Evolutionary conservation across 805 yeast species (phyloP), one percentile per base, ranked within the genome.

Genomic region (Metschnikowia corniflorae): DNA sequence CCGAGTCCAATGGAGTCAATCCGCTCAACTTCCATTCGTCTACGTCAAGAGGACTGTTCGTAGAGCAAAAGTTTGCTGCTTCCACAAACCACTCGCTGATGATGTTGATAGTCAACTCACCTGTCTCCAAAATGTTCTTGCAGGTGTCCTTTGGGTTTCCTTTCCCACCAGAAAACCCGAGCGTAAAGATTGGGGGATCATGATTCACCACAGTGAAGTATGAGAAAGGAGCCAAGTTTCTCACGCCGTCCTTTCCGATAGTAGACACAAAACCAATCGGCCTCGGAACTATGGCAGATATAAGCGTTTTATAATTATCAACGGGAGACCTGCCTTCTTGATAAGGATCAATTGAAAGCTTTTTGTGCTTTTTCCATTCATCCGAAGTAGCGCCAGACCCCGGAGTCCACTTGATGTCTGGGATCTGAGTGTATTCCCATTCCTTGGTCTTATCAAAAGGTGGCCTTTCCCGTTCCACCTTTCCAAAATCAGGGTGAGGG

Each of bases 11-110:
- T 3, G 73, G 74, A 1, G 80, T 74, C 40, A 79, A 59, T 0
- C 84, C 83, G 15, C 71, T 50, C 26, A 75, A 52, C 37, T 68
- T 61, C 77, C 80, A 80, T 53, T 79, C 86, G 43, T 71, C 73
- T 12, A 70, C 63, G 3, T 60, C 74, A 0, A 50, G 29, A 4
- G 83, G 83, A 1, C 78, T 67, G 43, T 67, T 57, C 19, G 61
- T 63, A 14, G 71, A 57, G 9, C 75, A 55, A 40, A 58, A 69
- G 50, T 80, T 78, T 7, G 83, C 81, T 16, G 83, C 84, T 42
- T 79, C 84, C 18, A 71, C 57, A 44, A 77, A 75, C 82, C 82
- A 79, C 54, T 80, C 85, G 35, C 77, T 64, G 28, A 79, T 67
- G 31, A 79, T 64, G 51, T 71, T 79, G 47, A 79, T 67, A 14